phyloP scores from a whole-genome alignment of 1,284 basidiomycete genomes.

The Microbotryum violaceum region DNA sequence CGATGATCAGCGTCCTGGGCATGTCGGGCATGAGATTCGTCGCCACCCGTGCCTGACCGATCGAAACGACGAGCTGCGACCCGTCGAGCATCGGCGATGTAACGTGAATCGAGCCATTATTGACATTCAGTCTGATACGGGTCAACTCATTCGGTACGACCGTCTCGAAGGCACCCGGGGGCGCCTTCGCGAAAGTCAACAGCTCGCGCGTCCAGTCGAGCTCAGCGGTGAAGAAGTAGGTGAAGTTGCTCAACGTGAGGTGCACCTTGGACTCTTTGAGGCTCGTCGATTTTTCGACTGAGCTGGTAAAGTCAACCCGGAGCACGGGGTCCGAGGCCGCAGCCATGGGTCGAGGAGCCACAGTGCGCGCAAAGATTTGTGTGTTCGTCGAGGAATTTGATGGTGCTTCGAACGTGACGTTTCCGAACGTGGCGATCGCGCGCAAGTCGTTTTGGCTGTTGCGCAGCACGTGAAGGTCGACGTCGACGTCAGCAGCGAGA shows the following conservation, averaged over 20 bases:
- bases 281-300: constrained; percentile 55
- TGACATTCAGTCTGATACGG: constrained; percentile 55
- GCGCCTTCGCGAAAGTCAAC: constrained; percentile 63
- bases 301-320: constrained; percentile 60
- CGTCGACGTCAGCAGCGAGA: constrained; percentile 55
- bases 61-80: constrained; percentile 58
- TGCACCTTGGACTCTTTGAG: constrained; percentile 73
- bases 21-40: constrained; percentile 65
- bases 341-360: constrained; percentile 45
- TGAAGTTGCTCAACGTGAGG: constrained; percentile 58
- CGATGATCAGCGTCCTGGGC: constrained; percentile 50
- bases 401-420: constrained; percentile 49
- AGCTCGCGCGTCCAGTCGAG: constrained; percentile 60
- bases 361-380: constrained; percentile 46
- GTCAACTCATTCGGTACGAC: constrained; percentile 87
- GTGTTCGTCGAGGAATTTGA: constrained; percentile 43
- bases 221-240: constrained; percentile 58
- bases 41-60: constrained; percentile 58
- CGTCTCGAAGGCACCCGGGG: constrained; percentile 69
- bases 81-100: constrained; percentile 52
- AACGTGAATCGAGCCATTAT: constrained; percentile 60
- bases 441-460: constrained; percentile 66
- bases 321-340: constrained; percentile 43
- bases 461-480: constrained; percentile 58
- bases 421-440: constrained; percentile 56